Evolutionary conservation across 441 rosid genomes (phyloP), one percentile per base, ranked within the genome.

Genomic region (Adansonia grandidieri): DNA sequence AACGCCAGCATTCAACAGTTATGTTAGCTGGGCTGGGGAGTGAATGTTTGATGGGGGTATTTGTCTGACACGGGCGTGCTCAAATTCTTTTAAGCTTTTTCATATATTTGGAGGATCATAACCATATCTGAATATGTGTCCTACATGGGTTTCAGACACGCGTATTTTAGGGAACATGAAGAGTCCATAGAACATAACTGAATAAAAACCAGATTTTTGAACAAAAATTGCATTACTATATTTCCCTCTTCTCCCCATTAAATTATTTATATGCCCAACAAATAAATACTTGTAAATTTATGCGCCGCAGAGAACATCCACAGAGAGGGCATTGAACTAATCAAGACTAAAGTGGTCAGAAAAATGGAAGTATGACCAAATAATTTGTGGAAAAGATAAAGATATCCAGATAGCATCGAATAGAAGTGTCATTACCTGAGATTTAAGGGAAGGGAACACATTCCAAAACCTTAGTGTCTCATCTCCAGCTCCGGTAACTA

Each of bases 401-500:
- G 71, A 17, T 45, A 68, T 19, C 8, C 45, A 54, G 72, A 71
- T 53, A 17, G 28, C 47, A 6, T 15, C 44, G 6, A 22, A n/a
- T 50, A 22, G 13, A 74, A 42, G 14, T 51, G 9, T 64, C 24
- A 58, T 64, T 84, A 92, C 98, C 97, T 90, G 96, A 74, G 93
- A 95, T 84, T 92, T 95, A 0, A 93, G 97, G 81, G 95, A 90
- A 51, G 98, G 99, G 81, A 95, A 93, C 62, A 95, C 95, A 42
- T 91, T 93, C 99, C 99, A 95, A 87, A 95, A 95, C 84, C 98
- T 85, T 71, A 93, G 88, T 4, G 99, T 95, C 84, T 93, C 99
- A 77, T 95, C 97, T 74, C 99, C 99, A 68, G 98, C 97, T 82
- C 99, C 99, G 0, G 99, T 95, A 74, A 95, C 99, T 42, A 93